Base-by-base conservation (phyloP, 2,329 filamentous ascomycete species). In the Periglandula ipomoeae region DNA sequence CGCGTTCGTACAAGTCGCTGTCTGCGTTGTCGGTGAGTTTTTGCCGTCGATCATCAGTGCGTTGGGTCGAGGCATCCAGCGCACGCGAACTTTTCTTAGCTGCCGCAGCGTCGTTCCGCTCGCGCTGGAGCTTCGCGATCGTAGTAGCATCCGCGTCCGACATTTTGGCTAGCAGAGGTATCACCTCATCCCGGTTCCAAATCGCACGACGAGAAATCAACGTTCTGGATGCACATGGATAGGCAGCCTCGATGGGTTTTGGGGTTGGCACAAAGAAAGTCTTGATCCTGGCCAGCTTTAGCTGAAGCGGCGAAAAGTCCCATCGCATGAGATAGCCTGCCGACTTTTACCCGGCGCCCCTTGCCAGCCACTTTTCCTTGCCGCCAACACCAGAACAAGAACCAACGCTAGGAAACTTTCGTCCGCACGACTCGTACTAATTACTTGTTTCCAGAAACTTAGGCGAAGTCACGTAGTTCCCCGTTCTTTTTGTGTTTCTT, bases 21-120 rank as follows among this genome's bases (percentile, higher is more conserved):
- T 97, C 93, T 71, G 90, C 90, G 64, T 79, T 81, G 58, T 96
- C 90, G 65, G 82, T 94, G 64, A 97, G 78, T 67, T 87, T 95
- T 68, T 86, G 87, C 79, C 95, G 96, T 67, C 84, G 90, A 59
- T 86, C 87, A 75, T 93, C 85, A 74, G 79, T 81, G 70, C 87
- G 87, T 74, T 95, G 89, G 72, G 73, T 84, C 61, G 83, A 80
- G 56, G 80, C 75, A 71, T 93, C 87, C 68, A 87, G 85, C 68
- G 82, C 79, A 74, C 81, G 85, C 67, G 84, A 85, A 71, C 85
- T 84, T 74, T 90, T 90, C 75, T 88, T 93, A 55, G 75, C 77
- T 61, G 84, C 81, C 60, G 85, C 79, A 61, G 80, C 76, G 66
- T 85, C 85, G 70, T 95, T 95, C 67, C 90, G 88, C 85, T 95